Percentiles rank a stretch among this genome's conserved stretches.
Conservation (phyloP, 2,329 filamentous ascomycete genomes). For the Pyrenochaeta sp. region DNA sequence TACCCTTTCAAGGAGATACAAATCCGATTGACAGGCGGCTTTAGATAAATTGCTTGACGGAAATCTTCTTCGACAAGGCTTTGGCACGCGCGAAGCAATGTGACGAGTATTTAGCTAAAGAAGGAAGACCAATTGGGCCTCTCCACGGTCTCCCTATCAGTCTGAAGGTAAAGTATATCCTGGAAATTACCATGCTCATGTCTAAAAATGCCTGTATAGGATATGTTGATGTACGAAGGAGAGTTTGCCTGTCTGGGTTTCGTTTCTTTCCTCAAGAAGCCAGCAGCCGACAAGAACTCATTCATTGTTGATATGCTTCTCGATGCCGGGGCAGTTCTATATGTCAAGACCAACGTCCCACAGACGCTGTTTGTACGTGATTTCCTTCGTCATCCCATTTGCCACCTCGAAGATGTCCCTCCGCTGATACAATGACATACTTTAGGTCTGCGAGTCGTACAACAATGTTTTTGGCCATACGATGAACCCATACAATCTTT, state of each 20-base stretch:
- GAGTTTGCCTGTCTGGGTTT: constrained; percentile 65
- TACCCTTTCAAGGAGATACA: too few species aligned
- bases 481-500: constrained; percentile 65
- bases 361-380: constrained; percentile 69
- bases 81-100: constrained; percentile 57
- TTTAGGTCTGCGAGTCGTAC: constrained; percentile 62
- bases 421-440: too few species aligned
- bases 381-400: too few species aligned
- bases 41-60: constrained; percentile 65
- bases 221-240: too few species aligned
- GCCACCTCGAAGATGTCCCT: constrained; percentile 54
- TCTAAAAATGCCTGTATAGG: too few species aligned
- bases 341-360: constrained; percentile 72
- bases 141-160: constrained; percentile 70
- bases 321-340: constrained; percentile 68
- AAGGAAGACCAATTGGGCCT: constrained; percentile 60
- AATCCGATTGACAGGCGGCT: too few species aligned
- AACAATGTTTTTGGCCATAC: constrained; percentile 70
- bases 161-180: too few species aligned
- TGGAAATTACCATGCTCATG: too few species aligned
- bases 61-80: constrained; percentile 61
- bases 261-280: constrained; percentile 64
- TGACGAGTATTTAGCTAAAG: constrained; percentile 55
- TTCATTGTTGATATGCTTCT: constrained; percentile 64
- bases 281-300: constrained; percentile 56